phyloP scores from a whole-genome alignment of 257 asterid genomes.

The Solanum pimpinellifolium region DNA sequence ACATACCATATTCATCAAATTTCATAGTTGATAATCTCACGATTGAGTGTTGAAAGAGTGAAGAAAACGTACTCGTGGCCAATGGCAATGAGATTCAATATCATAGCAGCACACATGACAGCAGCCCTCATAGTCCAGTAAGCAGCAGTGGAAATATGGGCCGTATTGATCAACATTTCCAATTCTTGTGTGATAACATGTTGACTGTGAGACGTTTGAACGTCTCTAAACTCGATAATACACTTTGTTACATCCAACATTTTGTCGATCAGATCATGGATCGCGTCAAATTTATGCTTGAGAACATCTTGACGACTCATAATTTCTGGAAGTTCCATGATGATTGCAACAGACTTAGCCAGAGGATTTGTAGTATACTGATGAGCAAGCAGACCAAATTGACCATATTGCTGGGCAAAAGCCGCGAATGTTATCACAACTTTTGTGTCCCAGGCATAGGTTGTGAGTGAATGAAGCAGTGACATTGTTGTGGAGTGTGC shows the following conservation, averaged over 20 bases:
- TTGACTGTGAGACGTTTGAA: conserved; percentile 1
- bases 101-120: conserved; percentile 43
- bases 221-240: conserved; percentile 22
- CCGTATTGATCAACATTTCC: conserved; percentile 7
- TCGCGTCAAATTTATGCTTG: conserved; percentile 10
- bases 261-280: conserved; percentile 13
- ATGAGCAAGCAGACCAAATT: conserved; percentile 26
- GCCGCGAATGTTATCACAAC: conserved; percentile 25
- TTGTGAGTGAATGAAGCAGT: conserved; percentile 15
- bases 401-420: conserved; percentile 25
- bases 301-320: conserved; percentile 16
- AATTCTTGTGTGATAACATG: conserved; percentile 9
- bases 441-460: conserved; percentile 35
- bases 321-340: conserved; percentile 28
- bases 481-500: conserved; percentile 18
- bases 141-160: conserved; percentile 43
- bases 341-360: conserved; percentile 23
- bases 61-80: conserved; percentile 55
- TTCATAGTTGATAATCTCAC: too few species aligned
- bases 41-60: not conserved
- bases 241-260: conserved; percentile 23
- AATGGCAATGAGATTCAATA: conserved; percentile 53
- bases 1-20: too few species aligned
- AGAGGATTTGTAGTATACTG: conserved; percentile 19
- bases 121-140: conserved; percentile 65